phyloP scores from a whole-genome alignment of 2,329 filamentous ascomycete genomes.

The Apiospora pterosperma region DNA sequence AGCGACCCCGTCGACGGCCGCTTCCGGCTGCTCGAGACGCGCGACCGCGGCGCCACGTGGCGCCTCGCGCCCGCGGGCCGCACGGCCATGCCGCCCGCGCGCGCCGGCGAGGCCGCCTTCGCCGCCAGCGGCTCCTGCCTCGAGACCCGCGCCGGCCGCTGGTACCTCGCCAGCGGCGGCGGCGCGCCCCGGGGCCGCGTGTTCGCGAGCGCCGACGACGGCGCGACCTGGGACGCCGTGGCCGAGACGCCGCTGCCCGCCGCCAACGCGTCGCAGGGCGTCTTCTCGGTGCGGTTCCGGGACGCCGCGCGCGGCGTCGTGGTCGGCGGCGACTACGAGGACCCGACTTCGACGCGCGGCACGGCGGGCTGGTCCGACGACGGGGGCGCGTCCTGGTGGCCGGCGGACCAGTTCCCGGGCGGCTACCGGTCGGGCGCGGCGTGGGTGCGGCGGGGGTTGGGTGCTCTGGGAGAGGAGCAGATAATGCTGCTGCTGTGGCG shows the following conservation, averaged over 20 bases:
- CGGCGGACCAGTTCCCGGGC: slow-evolving; percentile 21
- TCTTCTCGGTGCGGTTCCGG: slow-evolving; percentile 30
- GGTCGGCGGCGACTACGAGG: slow-evolving; percentile 28
- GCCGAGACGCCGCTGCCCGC: slow-evolving; percentile 22
- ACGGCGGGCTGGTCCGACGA: slow-evolving; percentile 28
- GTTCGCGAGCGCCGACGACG: slow-evolving; percentile 19
- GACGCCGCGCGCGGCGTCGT: slow-evolving; percentile 24
- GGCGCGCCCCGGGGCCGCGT: slow-evolving; percentile 22
- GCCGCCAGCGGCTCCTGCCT: slow-evolving; percentile 32
- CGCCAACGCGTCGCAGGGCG: slow-evolving; percentile 20
- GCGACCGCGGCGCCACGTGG: slow-evolving; percentile 26
- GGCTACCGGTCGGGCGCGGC: slow-evolving; percentile 29
- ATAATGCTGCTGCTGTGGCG: slow-evolving; percentile 23
- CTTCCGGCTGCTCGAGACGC: slow-evolving; percentile 28
- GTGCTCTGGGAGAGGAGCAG: neutral
- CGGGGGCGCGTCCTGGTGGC: slow-evolving; percentile 25
- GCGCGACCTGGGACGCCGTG: slow-evolving; percentile 21
- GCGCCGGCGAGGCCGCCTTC: slow-evolving; percentile 27
- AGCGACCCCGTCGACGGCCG: slow-evolving; percentile 30
- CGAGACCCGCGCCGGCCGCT: slow-evolving; percentile 21
- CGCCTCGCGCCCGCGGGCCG: slow-evolving; percentile 14
- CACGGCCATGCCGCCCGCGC: slow-evolving; percentile 20
- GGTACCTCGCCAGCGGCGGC: slow-evolving; percentile 26
- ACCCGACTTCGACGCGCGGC: slow-evolving; percentile 13
- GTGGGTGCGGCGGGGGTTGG: slow-evolving; percentile 24